A percentile compares a stretch with the other conserved stretches of the same genome.
phyloP scores from a whole-genome alignment of 306 rosid species.

The Vigna mungo region DNA sequence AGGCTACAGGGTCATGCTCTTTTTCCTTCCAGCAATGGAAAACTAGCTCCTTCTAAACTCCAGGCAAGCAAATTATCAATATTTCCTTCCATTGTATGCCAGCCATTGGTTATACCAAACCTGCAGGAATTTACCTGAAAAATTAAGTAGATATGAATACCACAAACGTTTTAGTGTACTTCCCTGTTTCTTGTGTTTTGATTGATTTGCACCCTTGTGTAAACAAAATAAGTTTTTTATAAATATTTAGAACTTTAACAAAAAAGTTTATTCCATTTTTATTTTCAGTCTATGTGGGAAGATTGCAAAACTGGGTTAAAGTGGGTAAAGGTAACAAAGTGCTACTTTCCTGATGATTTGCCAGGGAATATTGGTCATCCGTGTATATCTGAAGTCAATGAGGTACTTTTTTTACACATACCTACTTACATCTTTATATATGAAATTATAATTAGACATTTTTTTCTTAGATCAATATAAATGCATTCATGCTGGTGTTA shows the following conservation, averaged over 20 bases:
- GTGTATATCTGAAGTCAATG: slow-evolving; percentile 78
- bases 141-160: slow-evolving; percentile 21
- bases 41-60: slow-evolving; percentile 75
- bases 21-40: slow-evolving; percentile 63
- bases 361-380: slow-evolving; percentile 78
- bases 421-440: slow-evolving; percentile 3
- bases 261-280: slow-evolving; percentile 40
- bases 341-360: slow-evolving; percentile 86
- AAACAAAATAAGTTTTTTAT: slow-evolving; percentile 15
- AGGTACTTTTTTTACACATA: slow-evolving; percentile 57
- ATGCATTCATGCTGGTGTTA: not conserved
- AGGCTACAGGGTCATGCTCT: slow-evolving; percentile 76
- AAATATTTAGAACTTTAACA: slow-evolving; percentile 29
- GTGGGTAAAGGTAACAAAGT: slow-evolving; percentile 69
- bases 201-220: slow-evolving; percentile 38
- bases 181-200: slow-evolving; percentile 32
- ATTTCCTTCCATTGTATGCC: slow-evolving; percentile 36
- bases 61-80: slow-evolving; percentile 70
- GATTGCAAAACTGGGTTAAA: slow-evolving; percentile 74
- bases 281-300: slow-evolving; percentile 91
- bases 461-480: not conserved
- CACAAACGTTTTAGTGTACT: slow-evolving; percentile 5
- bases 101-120: slow-evolving; percentile 28
- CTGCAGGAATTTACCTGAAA: slow-evolving; percentile 36
- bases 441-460: not conserved